Evolutionary conservation across 2,329 filamentous ascomycete species (phyloP).

Genomic region (Cladosporium colombiae): DNA sequence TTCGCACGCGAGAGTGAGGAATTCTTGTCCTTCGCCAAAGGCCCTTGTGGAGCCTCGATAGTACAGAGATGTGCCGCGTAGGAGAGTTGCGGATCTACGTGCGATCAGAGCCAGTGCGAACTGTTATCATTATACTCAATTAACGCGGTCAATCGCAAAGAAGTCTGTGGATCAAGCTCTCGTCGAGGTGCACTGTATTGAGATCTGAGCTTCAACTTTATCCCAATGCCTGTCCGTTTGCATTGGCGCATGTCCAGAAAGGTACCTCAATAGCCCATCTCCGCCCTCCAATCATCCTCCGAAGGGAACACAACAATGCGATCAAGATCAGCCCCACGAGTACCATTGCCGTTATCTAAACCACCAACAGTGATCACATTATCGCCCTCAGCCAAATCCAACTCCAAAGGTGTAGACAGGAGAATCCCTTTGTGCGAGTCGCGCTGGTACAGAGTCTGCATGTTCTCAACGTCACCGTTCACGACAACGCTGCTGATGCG

Average conservation of each 20-base stretch:
- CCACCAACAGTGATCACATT: constrained; percentile 63
- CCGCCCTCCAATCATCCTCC: constrained; percentile 38
- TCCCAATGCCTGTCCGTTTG: neutral
- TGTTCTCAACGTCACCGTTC: constrained; percentile 52
- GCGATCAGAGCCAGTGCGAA: neutral
- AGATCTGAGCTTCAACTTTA: neutral
- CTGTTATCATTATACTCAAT: neutral
- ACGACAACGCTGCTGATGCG: constrained; percentile 62
- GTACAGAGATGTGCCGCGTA: neutral
- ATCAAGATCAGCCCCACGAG: constrained; percentile 61
- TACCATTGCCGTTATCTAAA: constrained; percentile 56
- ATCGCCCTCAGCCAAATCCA: constrained; percentile 56
- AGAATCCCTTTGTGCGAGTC: constrained; percentile 63
- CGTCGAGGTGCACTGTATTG: neutral
- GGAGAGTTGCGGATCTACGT: neutral
- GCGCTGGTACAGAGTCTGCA: constrained; percentile 55
- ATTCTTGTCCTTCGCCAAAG: neutral
- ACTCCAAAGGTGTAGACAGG: constrained; percentile 56
- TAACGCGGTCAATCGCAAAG: neutral
- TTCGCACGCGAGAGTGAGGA: neutral
- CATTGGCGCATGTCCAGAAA: neutral
- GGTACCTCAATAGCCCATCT: constrained; percentile 1
- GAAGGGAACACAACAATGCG: constrained; percentile 61
- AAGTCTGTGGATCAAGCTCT: neutral
- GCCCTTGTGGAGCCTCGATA: neutral